Conservation (phyloP, 2,329 filamentous ascomycete genomes). For the Aspergillus sp. region DNA sequence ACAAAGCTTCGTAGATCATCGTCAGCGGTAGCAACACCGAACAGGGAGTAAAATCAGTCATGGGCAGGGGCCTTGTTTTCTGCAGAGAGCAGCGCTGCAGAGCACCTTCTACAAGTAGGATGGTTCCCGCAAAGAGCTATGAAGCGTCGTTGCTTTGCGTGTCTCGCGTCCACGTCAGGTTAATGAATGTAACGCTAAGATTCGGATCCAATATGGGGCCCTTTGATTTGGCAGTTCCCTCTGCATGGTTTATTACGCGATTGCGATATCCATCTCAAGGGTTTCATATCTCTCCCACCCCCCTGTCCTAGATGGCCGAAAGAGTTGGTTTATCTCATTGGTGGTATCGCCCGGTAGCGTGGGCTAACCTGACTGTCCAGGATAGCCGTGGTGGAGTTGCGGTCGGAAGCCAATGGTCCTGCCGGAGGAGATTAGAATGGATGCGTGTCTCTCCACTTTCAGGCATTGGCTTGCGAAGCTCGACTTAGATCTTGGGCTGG, state of each 20-base stretch:
- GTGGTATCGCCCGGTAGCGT: slow-evolving; percentile 1
- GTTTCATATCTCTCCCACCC: not conserved
- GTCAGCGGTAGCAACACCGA: not conserved
- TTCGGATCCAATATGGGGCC: not conserved
- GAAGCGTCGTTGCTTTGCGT: not conserved
- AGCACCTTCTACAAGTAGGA: not conserved
- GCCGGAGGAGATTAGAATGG: not conserved
- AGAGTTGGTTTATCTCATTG: not conserved
- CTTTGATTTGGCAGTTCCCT: not conserved
- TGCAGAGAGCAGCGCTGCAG: not conserved
- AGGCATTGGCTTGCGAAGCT: slow-evolving; percentile 5
- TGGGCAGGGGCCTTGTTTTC: not conserved
- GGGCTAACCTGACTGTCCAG: slow-evolving; percentile 2
- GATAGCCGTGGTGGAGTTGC: slow-evolving; percentile 8
- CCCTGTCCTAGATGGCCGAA: not conserved
- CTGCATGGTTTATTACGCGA: slow-evolving; percentile 6
- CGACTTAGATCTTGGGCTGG: not conserved
- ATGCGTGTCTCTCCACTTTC: slow-evolving; percentile 5
- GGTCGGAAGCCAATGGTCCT: slow-evolving; percentile 7
- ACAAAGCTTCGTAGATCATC: slow-evolving; percentile 2
- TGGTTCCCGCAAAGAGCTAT: not conserved
- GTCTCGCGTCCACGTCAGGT: not conserved
- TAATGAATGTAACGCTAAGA: slow-evolving; percentile 1
- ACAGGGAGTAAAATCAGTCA: not conserved
- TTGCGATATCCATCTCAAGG: not conserved